Base-by-base conservation (phyloP, 2,329 filamentous ascomycete species). In the Alternaria brassicae region DNA sequence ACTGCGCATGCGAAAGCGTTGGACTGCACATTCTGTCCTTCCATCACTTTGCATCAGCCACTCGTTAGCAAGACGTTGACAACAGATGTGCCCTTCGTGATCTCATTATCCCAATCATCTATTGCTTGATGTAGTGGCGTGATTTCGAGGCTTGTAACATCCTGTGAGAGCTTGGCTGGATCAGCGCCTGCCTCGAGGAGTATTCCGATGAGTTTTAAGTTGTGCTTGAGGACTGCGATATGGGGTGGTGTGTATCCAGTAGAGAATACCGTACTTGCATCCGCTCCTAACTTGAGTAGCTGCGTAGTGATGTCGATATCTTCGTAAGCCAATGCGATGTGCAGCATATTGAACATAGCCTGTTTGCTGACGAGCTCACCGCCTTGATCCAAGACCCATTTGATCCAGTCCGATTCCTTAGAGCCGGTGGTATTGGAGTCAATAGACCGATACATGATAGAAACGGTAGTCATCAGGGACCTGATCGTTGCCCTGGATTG, bases 111-210 rank as follows among this genome's bases (percentile, higher is more conserved):
- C 3, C 68, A 57, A 6, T 49, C 52, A 23, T 58, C 25, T 23
- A 71, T 40, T 1, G 66, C 68, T 21, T 60, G 32, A 19, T 66
- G 59, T n/a, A 70, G 49, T 15, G 65, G 54, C 4, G 61, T 67
- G 21, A 21, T 10, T 21, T 27, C 28, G 32, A n/a, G 7, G 15
- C 15, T 15, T 36, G 51, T 44, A 28, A 15, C 13, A 27, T 45
- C n/a, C 8, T 23, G 37, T 19, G 51, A 12, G 3, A 32, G 47
- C 30, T 50, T 41, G 10, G 65, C 61, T 12, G 61, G 59, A 40
- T 69, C 64, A 12, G 66, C 69, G 8, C 64, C 69, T 21, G 34
- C 32, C 1, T 66, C 30, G 15, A 71, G 59, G 30, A 72, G 62
- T 1, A 60, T 8, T 37, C 59, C 19, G 5, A 69, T 49, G 4